Evolutionary conservation across 495 filamentous ascomycete species (phyloP).

Genomic region (Podospora pseudopauciseta): DNA sequence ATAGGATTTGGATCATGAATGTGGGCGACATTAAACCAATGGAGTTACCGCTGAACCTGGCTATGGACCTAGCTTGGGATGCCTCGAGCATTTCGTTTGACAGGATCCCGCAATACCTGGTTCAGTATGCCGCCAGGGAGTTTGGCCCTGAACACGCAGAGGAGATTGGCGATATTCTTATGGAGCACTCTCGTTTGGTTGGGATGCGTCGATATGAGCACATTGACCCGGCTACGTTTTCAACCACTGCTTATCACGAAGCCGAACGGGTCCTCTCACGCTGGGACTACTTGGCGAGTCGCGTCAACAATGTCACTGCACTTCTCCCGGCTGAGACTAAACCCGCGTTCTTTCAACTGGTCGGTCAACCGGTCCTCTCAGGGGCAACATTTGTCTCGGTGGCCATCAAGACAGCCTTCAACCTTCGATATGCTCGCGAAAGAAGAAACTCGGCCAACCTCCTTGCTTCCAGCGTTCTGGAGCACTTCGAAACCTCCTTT

Average conservation of each 20-base stretch:
- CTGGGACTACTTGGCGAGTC: conserved; percentile 47
- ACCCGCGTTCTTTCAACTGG: conserved; percentile 57
- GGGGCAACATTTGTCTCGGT: conserved; percentile 51
- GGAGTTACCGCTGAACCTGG: conserved; percentile 32
- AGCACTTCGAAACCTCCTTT: conserved; percentile 53
- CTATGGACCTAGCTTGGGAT: conserved; percentile 56
- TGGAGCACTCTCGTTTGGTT: conserved; percentile 52
- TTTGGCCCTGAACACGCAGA: conserved; percentile 44
- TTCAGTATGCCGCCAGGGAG: conserved; percentile 37
- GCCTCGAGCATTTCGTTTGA: conserved; percentile 44
- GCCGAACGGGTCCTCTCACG: conserved; percentile 51
- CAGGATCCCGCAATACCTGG: conserved; percentile 23
- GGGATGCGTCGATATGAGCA: conserved; percentile 57
- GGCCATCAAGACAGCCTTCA: conserved; percentile 42
- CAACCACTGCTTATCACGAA: conserved; percentile 57
- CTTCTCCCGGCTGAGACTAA: conserved; percentile 34
- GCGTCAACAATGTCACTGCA: conserved; percentile 45
- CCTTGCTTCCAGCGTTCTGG: conserved; percentile 47
- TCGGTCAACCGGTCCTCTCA: conserved; percentile 55
- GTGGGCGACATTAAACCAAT: conserved; percentile 62
- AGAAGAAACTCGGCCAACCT: conserved; percentile 57
- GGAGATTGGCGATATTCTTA: conserved; percentile 48
- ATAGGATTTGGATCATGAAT: conserved; percentile 62
- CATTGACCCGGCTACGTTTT: conserved; percentile 47
- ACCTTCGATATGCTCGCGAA: conserved; percentile 54